phyloP scores from a whole-genome alignment of 176 grass and related monocot genomes.

The Oryza meridionalis region DNA sequence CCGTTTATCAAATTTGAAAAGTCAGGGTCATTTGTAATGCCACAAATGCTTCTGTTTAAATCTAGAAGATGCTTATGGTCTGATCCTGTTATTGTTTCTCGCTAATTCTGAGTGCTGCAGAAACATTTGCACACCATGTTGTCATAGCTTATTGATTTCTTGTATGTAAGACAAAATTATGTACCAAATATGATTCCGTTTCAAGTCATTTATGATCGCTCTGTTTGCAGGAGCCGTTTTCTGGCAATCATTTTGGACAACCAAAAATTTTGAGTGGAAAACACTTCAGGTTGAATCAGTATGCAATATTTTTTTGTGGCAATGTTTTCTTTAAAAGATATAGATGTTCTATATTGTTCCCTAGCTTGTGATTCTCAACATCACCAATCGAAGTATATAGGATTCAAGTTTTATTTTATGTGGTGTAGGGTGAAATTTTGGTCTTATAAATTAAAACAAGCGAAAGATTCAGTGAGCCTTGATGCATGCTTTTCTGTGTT shows the following conservation, averaged over 20 bases:
- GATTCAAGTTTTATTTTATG: neutral
- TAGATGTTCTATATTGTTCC: neutral
- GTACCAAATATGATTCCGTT: neutral
- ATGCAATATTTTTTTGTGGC: slow-evolving; percentile 29
- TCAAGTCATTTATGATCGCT: slow-evolving; percentile 2
- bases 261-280: slow-evolving; percentile 47
- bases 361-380: slow-evolving; percentile 4
- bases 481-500: slow-evolving; percentile 12
- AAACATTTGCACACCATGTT: slow-evolving; percentile 2
- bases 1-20: neutral
- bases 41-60: slow-evolving; percentile 5
- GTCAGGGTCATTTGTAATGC: neutral
- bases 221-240: slow-evolving; percentile 68
- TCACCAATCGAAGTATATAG: slow-evolving; percentile 4
- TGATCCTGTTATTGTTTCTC: slow-evolving; percentile 2
- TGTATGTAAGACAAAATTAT: neutral
- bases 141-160: neutral
- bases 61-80: slow-evolving; percentile 13
- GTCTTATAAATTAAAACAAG: neutral
- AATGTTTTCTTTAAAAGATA: neutral
- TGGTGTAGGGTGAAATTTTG: slow-evolving; percentile 1
- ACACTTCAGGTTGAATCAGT: slow-evolving; percentile 42
- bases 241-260: slow-evolving; percentile 45
- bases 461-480: slow-evolving; percentile 23
- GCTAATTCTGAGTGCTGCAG: neutral